Base-by-base conservation (phyloP, 495 filamentous ascomycete species). In the Neurospora pannonica region DNA sequence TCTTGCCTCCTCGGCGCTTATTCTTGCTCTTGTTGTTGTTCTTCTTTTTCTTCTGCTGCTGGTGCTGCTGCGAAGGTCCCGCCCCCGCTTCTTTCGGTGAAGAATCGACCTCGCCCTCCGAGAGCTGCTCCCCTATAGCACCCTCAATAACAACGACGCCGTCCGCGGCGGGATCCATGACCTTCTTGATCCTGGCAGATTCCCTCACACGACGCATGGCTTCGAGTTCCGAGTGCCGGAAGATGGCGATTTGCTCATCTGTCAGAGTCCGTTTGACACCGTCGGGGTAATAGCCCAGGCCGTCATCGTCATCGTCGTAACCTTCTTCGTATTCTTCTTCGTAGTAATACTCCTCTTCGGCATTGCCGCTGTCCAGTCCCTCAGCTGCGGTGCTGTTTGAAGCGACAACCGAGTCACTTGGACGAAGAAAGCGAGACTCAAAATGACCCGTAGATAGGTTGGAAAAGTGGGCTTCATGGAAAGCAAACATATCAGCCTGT, bases 211-310 rank as follows among this genome's bases (percentile, higher is more conserved):
- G 88, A 4, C 93, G 82, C 21, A 97, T 82, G 9, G 86, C 78
- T 78, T 97, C 90, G 60, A 98, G 88, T 83, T 99, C 96, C 17
- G 91, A 96, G 79, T 96, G 92, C 74, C 96, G 86, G 79, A 98
- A 97, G 46, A 97, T 96, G 21, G 87, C 89, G 62, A 98, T 93
- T 82, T 99, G 92, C 73, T 93, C 92, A 80, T 97, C 93, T 3
- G 97, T 98, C 71, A 99, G 84, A 8, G 94, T 97, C 7, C 97
- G 90, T 80, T 97, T 97, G 72, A 90, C 89, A 17, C 97, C 95
- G 76, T 98, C 95, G 7, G 88, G 84, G 79, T 98, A 99, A 81
- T 94, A 96, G 31, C 95, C 97, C 15, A 97, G 87, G 9, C 85
- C 91, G 76, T 96, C 92, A 19, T 93, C 85, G 13, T 86, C 80